These are phyloP conservation scores for Pelomyxa schiedti DNA, from an alignment of 78 protist species.

Conservation along the genomic window DNA sequence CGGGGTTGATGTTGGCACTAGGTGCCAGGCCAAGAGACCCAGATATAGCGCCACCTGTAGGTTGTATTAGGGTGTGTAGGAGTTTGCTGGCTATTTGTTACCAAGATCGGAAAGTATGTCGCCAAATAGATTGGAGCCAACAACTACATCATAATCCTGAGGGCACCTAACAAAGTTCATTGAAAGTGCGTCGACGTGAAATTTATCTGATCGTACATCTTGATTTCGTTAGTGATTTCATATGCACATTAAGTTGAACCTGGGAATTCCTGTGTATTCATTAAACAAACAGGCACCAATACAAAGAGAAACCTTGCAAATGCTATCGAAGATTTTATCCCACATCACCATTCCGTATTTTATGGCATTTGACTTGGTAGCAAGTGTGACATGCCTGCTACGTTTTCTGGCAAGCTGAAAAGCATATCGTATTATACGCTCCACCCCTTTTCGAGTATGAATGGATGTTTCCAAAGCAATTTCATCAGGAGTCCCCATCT, in stretches of 20 bases:
- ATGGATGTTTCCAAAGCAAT: background rate
- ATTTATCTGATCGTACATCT: slow-evolving; percentile 2
- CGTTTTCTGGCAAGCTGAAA: background rate
- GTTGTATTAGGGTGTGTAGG: no score
- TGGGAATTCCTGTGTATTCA: no score
- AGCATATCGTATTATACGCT: background rate
- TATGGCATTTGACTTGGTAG: background rate
- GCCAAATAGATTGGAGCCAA: slow-evolving; percentile 18
- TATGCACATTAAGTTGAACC: no score
- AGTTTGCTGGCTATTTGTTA: no score
- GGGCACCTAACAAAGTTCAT: slow-evolving; percentile 23
- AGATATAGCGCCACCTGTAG: background rate
- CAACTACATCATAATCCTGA: background rate
- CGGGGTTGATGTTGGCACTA: background rate
- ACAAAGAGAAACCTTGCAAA: slow-evolving; percentile 36
- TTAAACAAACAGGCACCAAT: no score
- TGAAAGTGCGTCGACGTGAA: slow-evolving; percentile 25
- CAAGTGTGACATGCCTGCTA: background rate
- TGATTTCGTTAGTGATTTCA: no score
- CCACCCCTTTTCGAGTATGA: background rate
- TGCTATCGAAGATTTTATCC: background rate
- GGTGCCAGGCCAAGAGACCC: slow-evolving; percentile 1
- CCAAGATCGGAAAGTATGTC: slow-evolving; percentile 26
- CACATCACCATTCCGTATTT: background rate
- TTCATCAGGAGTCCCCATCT: background rate